phyloP scores from a whole-genome alignment of 306 rosid genomes.

The Clitoria ternatea region DNA sequence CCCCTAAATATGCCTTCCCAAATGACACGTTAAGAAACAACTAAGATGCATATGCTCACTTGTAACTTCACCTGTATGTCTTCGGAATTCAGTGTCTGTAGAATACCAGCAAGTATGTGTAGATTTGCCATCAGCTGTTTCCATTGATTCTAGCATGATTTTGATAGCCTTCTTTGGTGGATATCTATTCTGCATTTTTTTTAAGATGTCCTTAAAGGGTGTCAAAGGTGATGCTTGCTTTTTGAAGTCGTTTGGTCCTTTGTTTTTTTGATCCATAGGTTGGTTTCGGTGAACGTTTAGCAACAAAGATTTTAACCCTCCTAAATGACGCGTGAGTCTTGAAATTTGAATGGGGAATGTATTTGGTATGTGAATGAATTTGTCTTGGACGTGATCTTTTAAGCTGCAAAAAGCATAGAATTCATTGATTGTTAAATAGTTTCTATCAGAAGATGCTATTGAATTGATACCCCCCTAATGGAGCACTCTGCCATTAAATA shows the following conservation, averaged over 20 bases:
- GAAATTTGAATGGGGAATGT: background rate
- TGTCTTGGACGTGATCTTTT: background rate
- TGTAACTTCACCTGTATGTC: slow-evolving; percentile 5
- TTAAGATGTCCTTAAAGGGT: background rate
- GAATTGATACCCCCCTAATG: background rate
- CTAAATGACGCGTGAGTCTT: background rate
- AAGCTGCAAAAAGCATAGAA: background rate
- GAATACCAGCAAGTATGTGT: slow-evolving; percentile 13
- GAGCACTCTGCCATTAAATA: background rate
- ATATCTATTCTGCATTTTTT: background rate
- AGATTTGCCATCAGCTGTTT: slow-evolving; percentile 9
- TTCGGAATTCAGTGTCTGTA: slow-evolving; percentile 3
- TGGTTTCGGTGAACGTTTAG: background rate
- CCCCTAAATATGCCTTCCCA: too few species aligned
- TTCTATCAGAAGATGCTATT: background rate
- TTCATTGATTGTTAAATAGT: background rate
- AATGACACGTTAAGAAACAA: too few species aligned
- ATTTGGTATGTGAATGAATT: background rate
- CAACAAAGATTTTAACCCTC: background rate
- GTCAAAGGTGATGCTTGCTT: background rate
- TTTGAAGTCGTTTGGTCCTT: slow-evolving; percentile 1
- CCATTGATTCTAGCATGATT: background rate
- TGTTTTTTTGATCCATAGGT: background rate
- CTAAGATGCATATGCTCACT: background rate
- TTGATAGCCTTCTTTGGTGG: slow-evolving; percentile 21